Percentiles rank a stretch among this genome's conserved stretches.
Evolutionary conservation across 2,329 filamentous ascomycete species (phyloP).

Genomic region (Fusarium fracticaudum): DNA sequence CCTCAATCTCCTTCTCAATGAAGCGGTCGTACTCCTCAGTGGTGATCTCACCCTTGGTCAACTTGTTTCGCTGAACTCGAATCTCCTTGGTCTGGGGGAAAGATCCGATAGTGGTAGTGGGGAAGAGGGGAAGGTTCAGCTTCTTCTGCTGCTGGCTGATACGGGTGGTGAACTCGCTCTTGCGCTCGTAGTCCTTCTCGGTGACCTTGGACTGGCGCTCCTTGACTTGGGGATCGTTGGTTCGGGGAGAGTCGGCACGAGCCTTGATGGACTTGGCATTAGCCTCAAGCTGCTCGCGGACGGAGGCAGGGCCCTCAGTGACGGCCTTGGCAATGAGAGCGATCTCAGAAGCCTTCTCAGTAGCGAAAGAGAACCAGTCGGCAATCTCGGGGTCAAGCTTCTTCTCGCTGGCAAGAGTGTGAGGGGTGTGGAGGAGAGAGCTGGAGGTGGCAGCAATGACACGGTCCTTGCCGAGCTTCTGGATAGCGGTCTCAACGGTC

Average conservation of each 20-base stretch:
- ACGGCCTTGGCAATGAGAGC: slow-evolving; percentile 96
- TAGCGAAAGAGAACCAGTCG: slow-evolving; percentile 99
- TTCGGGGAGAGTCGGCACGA: slow-evolving; percentile 90
- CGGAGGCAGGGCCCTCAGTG: slow-evolving; percentile 87
- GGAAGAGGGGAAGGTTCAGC: slow-evolving; percentile 95
- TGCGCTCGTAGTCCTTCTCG: slow-evolving; percentile 87
- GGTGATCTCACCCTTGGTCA: slow-evolving; percentile 98
- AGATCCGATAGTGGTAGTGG: slow-evolving; percentile 98
- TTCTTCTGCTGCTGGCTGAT: slow-evolving; percentile 90
- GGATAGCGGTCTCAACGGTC: slow-evolving; percentile 86
- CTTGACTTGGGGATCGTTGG: slow-evolving; percentile 98
- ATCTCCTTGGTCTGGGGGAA: slow-evolving; percentile 99
- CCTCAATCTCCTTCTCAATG: slow-evolving; percentile 98
- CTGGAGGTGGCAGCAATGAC: slow-evolving; percentile 97
- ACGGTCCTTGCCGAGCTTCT: slow-evolving; percentile 96
- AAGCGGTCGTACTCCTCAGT: slow-evolving; percentile 95
- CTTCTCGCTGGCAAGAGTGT: slow-evolving; percentile 99
- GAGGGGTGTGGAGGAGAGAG: slow-evolving; percentile 97
- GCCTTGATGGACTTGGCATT: slow-evolving; percentile 95
- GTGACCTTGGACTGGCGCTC: slow-evolving; percentile 92
- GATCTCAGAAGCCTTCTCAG: slow-evolving; percentile 92
- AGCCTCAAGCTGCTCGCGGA: slow-evolving; percentile 89
- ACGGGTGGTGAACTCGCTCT: slow-evolving; percentile 86
- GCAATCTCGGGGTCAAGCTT: slow-evolving; percentile 92
- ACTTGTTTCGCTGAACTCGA: slow-evolving; percentile 94